phyloP scores from a whole-genome alignment of 257 asterid species.

The Nicotiana attenuata region DNA sequence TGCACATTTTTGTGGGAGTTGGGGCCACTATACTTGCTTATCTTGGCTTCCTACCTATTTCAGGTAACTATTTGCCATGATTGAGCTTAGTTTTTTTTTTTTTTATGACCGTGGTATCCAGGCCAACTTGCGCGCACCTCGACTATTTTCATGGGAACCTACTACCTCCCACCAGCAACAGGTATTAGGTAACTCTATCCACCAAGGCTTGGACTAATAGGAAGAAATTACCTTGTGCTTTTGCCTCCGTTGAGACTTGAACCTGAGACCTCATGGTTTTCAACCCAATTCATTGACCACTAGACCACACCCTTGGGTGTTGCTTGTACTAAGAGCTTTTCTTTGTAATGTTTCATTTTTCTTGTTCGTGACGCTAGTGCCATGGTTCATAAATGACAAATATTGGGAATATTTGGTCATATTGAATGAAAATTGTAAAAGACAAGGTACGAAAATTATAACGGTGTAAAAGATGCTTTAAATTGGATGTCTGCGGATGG shows the following conservation, averaged over 20 bases:
- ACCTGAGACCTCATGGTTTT: too few relatives aligned
- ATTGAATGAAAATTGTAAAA: background rate
- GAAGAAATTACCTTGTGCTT: too few relatives aligned
- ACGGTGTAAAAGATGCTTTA: background rate
- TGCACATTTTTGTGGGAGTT: conserved; percentile 96
- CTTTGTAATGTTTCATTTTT: background rate
- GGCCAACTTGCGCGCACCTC: too few relatives aligned
- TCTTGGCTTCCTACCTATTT: conserved; percentile 98
- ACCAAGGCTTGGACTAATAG: too few relatives aligned
- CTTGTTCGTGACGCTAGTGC: background rate
- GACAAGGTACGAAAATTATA: background rate
- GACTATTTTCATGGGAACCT: too few relatives aligned
- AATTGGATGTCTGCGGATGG: background rate
- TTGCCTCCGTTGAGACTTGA: too few relatives aligned
- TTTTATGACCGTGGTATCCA: too few relatives aligned
- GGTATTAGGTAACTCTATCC: too few relatives aligned
- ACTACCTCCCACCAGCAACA: too few relatives aligned
- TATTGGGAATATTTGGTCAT: background rate
- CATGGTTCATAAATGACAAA: background rate
- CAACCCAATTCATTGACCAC: too few relatives aligned
- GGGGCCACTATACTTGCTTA: conserved; percentile 95
- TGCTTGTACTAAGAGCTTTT: background rate
- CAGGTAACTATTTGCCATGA: conserved; percentile 48
- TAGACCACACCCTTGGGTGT: too few relatives aligned
- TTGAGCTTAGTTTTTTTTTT: background rate